Evolutionary conservation across 2,329 filamentous ascomycete species (phyloP).

Genomic region (Beauveria scarabaeidicola): DNA sequence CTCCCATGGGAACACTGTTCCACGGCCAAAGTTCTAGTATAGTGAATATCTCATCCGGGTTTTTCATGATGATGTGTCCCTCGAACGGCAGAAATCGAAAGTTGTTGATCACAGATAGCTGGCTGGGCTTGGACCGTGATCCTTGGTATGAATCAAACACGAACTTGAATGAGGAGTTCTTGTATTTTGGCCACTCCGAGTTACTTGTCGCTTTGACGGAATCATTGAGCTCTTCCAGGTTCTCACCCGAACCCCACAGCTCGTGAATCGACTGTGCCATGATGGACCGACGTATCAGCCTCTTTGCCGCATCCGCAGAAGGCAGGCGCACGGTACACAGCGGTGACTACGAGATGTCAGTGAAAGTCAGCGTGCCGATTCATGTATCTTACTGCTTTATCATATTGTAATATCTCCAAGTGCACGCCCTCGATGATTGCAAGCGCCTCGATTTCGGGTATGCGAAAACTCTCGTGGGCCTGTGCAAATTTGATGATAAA

Average conservation of each 20-base stretch:
- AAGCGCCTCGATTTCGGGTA: conserved; percentile 74
- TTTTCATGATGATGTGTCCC: conserved; percentile 69
- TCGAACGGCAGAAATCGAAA: conserved; percentile 72
- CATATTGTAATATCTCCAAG: conserved; percentile 68
- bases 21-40: conserved; percentile 75
- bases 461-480: conserved; percentile 81
- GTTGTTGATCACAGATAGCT: conserved; percentile 69
- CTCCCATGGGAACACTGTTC: conserved; percentile 37
- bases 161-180: conserved; percentile 68
- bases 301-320: conserved; percentile 54
- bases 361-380: conserved; percentile 8
- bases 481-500: conserved; percentile 88
- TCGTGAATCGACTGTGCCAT: conserved; percentile 78
- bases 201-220: conserved; percentile 49
- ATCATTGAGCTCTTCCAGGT: conserved; percentile 59
- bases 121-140: conserved; percentile 53
- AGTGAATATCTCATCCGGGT: conserved; percentile 65
- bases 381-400: conserved; percentile 52
- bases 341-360: conserved; percentile 55
- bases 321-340: conserved; percentile 70
- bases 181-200: conserved; percentile 58
- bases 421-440: conserved; percentile 59
- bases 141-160: conserved; percentile 74
- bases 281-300: conserved; percentile 67
- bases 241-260: conserved; percentile 70